Conservation (phyloP, 106 monocot species). For the Platanthera zijinensis region DNA sequence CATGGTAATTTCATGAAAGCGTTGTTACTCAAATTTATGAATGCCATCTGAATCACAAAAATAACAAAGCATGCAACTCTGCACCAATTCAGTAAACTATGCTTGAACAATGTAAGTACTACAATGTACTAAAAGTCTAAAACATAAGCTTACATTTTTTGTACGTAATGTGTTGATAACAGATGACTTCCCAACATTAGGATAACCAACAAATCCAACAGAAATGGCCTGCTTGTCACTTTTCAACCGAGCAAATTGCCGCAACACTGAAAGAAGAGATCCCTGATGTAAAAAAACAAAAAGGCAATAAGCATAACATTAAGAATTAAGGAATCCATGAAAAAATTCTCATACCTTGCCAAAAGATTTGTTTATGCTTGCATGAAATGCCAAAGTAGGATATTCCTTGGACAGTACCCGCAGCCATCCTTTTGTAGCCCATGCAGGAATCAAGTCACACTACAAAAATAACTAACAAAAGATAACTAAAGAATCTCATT, state of each 20-base stretch:
- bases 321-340: background rate
- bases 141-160: conserved; percentile 55
- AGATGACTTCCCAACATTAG: conserved; percentile 99
- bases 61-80: background rate
- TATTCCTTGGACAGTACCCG: conserved; percentile 72
- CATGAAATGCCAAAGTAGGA: conserved; percentile 95
- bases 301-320: background rate
- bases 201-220: conserved; percentile 99
- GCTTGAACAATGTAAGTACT: background rate
- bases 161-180: conserved; percentile 91
- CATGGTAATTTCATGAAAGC: too few species aligned
- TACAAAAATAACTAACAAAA: conserved; percentile 10
- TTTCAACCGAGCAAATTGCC: conserved; percentile 90
- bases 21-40: too few species aligned
- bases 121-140: background rate
- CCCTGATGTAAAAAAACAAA: conserved; percentile 33
- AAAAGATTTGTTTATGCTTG: conserved; percentile 89
- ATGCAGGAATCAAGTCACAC: conserved; percentile 97
- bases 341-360: conserved; percentile 53
- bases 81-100: background rate
- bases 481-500: background rate
- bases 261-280: conserved; percentile 80
- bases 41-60: too few species aligned
- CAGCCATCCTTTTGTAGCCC: conserved; percentile 97
- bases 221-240: conserved; percentile 98